Base-by-base conservation (phyloP, 768 basidiomycete species). In the Russula olivacea region DNA sequence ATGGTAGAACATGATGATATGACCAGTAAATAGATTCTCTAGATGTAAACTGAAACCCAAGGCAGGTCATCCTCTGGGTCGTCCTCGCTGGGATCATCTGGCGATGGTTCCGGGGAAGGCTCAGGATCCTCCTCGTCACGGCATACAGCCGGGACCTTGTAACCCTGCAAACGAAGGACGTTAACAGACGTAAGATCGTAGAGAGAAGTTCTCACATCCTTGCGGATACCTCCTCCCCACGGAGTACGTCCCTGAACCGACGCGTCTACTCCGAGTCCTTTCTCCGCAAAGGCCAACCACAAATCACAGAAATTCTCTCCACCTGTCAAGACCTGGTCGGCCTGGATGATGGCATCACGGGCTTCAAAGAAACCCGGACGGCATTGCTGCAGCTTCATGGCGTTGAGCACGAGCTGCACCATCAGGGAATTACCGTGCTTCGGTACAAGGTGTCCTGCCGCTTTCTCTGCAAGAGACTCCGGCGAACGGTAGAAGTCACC, bases 301-400 rank as follows among this genome's bases (percentile, higher is more conserved):
- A 99, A 75, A 15, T 79, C 78, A 74, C 96, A 99, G 68, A 80
- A 78, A 80, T 99, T 99, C 82, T 93, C 91, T 3, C 96, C 96
- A 15, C 86, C 91, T 3, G 96, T 98, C 63, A 97, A 81, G 49
- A 90, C 76, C 72, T 91, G 78, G 73, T 98, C 96, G 23, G 96
- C 94, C 68, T 92, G 86, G 66, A 96, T 84, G 73, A 96, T 93
- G 17, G 93, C 91, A 72, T 88, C 86, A 63, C 93, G 85, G 19
- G 93, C 89, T 60, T 93, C 86, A 70, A 93, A 90, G 86, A 96
- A 95, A 51, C 79, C 81, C 21, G 96, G 96, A 30, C 88, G 81
- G 77, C 96, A 99, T 4, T 87, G 85, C 72, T 98, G 95, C 49
- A 97, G 78, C 81, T 98, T 98, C 94, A 99, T 96, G 11, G 81